Base-by-base conservation (phyloP, 768 basidiomycete genomes). In the Suillus clintonianus region DNA sequence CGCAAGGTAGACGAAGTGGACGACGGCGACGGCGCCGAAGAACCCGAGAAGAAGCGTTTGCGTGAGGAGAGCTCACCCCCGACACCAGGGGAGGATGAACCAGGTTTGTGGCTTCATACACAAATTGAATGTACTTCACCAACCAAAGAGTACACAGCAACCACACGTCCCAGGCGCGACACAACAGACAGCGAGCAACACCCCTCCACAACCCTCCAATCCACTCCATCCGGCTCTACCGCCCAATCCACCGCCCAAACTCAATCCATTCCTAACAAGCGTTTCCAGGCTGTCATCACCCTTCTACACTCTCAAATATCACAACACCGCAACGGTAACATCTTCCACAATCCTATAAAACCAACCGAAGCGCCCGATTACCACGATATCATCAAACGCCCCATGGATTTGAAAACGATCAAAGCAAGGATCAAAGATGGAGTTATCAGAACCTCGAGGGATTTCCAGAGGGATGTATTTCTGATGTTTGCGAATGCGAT, bases 401-500 rank as follows among this genome's bases (percentile, higher is more conserved):
- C 97, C 3, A 96, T 96, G 87, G 95, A 98, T 74, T 83, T 99
- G 61, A 97, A 95, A 76, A 96, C 92, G 0, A 92, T 99, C 73
- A 94, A 94, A 74, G 80, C 80, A n/a, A 86, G 84, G 66, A 87
- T 97, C 62, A 92, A 91, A 69, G 94, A 96, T 69, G 94, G 94
- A 0, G 65, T 85, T 3, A 94, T 97, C 54, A 79, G 84, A 5
- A 94, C 86, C 67, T 91, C 93, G 1, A 82, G 90, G 37, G 95
- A 98, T 72, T 97, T 90, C 70, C 91, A 96, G 72, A 82, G 94
- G 66, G 97, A 97, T 69, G 85, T 96, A 11, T 90, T 87, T 72
- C 81, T 97, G 65, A 97, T 98, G 90, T 97, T 97, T 76, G 92
- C 94, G 9, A 98, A 99, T 74, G 93, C 97, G 5, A 90, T 97